Evolutionary conservation across 495 filamentous ascomycete species (phyloP).

Genomic region (Daldinia bambusicola): DNA sequence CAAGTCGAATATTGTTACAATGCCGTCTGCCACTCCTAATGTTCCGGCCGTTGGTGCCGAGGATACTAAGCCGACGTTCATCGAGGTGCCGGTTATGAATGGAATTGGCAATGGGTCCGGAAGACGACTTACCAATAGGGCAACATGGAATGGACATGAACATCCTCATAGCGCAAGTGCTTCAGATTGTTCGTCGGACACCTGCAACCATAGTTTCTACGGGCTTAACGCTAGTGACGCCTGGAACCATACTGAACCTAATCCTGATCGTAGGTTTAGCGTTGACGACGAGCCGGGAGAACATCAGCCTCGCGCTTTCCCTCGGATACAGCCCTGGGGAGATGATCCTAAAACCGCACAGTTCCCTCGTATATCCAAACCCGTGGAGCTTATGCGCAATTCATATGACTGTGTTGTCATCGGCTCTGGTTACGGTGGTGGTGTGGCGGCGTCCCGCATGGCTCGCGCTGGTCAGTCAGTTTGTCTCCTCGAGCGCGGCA

Average conservation of each 20-base stretch:
- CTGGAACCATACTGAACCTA: constrained; percentile 13
- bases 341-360: constrained; percentile 52
- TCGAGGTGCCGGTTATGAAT: constrained; percentile 17
- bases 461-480: constrained; percentile 69
- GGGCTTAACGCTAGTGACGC: constrained; percentile 8
- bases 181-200: constrained; percentile 26
- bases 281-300: constrained; percentile 45
- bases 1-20: constrained; percentile 25
- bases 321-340: constrained; percentile 53
- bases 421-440: constrained; percentile 75
- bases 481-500: constrained; percentile 70
- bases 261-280: not conserved
- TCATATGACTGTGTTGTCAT: constrained; percentile 74
- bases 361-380: constrained; percentile 65
- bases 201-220: constrained; percentile 20
- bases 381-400: constrained; percentile 65
- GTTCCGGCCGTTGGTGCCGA: constrained; percentile 18
- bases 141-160: constrained; percentile 28
- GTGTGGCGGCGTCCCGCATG: constrained; percentile 72
- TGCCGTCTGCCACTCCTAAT: constrained; percentile 32
- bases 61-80: not conserved
- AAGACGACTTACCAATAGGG: constrained; percentile 14
- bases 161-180: constrained; percentile 20
- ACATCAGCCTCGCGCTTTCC: constrained; percentile 51
- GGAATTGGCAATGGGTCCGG: constrained; percentile 17